phyloP scores from a whole-genome alignment of 805 yeast genomes.

The Candida sithepensis region DNA sequence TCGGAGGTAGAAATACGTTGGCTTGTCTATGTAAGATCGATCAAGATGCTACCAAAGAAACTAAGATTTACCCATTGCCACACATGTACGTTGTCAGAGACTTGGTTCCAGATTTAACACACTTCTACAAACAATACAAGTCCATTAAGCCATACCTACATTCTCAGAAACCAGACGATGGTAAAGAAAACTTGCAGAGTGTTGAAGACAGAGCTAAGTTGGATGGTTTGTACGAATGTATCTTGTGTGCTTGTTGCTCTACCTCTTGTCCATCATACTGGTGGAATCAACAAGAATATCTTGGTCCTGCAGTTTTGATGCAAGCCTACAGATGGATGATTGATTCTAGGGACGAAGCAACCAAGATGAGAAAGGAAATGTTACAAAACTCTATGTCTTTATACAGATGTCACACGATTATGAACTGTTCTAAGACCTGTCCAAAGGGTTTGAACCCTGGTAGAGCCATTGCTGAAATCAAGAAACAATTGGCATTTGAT shows the following conservation, averaged over 20 bases:
- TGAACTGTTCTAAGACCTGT: slow-evolving; percentile 98
- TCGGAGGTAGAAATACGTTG: slow-evolving; percentile 94
- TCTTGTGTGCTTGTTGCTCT: slow-evolving; percentile 97
- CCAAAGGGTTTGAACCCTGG: slow-evolving; percentile 99
- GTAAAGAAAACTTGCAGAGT: slow-evolving; percentile 88
- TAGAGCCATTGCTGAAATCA: slow-evolving; percentile 93
- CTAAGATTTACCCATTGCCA: slow-evolving; percentile 93
- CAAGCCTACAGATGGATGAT: slow-evolving; percentile 99
- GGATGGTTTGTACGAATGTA: slow-evolving; percentile 97
- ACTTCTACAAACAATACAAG: slow-evolving; percentile 97
- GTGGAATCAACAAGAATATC: slow-evolving; percentile 99
- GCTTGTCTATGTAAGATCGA: slow-evolving; percentile 97
- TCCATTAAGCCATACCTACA: slow-evolving; percentile 96
- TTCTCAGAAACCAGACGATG: slow-evolving; percentile 81
- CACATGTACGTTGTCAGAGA: slow-evolving; percentile 98
- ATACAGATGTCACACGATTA: slow-evolving; percentile 98
- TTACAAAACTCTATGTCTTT: slow-evolving; percentile 95
- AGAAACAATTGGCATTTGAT: slow-evolving; percentile 85
- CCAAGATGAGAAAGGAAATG: slow-evolving; percentile 75
- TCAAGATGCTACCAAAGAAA: slow-evolving; percentile 64
- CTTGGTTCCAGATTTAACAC: slow-evolving; percentile 95
- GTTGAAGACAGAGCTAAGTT: slow-evolving; percentile 91
- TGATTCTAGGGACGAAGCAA: slow-evolving; percentile 94
- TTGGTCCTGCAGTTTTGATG: slow-evolving; percentile 98
- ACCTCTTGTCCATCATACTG: slow-evolving; percentile 99